These are phyloP conservation scores for Centrapalus pauciflorus DNA, from an alignment of 129 eudicot genomes.

Conservation along the genomic window DNA sequence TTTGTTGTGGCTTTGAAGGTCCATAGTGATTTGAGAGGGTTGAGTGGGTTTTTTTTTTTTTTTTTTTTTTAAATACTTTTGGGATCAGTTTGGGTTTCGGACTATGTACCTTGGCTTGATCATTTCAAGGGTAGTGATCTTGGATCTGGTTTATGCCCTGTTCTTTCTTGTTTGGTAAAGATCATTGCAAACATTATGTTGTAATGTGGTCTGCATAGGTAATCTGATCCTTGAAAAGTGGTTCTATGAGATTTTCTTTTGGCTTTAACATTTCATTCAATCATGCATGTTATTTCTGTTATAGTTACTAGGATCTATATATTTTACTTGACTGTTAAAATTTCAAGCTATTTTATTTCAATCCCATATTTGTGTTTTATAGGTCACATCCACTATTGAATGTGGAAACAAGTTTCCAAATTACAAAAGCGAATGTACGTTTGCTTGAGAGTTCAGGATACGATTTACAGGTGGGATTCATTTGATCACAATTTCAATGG, in stretches of 20 bases:
- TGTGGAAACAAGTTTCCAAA: conserved; percentile 43
- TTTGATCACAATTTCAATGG: background rate
- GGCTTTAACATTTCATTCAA: background rate
- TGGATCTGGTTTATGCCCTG: too few relatives aligned
- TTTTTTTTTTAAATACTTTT: too few relatives aligned
- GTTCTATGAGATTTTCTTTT: background rate
- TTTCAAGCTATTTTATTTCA: background rate
- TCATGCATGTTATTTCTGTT: background rate
- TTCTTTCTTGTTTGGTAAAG: too few relatives aligned
- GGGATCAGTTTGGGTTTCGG: background rate
- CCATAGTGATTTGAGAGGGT: background rate
- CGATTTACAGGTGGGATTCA: conserved; percentile 54
- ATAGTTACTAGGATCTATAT: background rate
- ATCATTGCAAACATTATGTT: too few relatives aligned
- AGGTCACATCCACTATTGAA: conserved; percentile 38
- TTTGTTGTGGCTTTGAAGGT: background rate
- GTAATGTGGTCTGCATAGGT: background rate
- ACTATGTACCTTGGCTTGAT: background rate
- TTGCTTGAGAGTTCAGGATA: conserved; percentile 39
- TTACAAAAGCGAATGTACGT: conserved; percentile 42
- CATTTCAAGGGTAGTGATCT: background rate
- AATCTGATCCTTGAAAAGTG: background rate
- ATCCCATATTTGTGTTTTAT: conserved; percentile 18
- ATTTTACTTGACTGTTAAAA: background rate
- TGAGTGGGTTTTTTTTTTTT: too few relatives aligned